Percentiles rank a stretch among this genome's conserved stretches.
These are phyloP conservation scores for Candida manassasensis DNA, from an alignment of 805 yeast species.

Conservation along the genomic window DNA sequence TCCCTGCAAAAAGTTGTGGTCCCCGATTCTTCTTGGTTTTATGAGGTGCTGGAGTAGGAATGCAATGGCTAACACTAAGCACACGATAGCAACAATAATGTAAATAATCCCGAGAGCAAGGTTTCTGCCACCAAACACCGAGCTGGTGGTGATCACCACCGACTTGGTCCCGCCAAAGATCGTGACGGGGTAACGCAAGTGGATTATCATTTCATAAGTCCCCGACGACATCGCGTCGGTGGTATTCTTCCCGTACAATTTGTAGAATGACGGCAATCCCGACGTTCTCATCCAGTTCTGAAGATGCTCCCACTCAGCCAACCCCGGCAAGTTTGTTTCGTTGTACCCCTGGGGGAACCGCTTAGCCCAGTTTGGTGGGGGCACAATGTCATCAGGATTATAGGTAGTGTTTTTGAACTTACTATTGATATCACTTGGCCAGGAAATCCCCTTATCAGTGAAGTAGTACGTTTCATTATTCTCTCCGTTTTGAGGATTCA, in stretches of 20 bases:
- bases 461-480: conserved; percentile 41
- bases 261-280: conserved; percentile 84
- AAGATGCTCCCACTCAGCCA: conserved; percentile 73
- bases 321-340: conserved; percentile 71
- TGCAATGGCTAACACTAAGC: conserved; percentile 63
- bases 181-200: conserved; percentile 74
- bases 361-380: conserved; percentile 90
- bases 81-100: conserved; percentile 74
- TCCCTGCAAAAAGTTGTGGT: conserved; percentile 54
- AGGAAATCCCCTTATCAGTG: conserved; percentile 64
- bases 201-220: conserved; percentile 63
- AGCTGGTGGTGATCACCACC: conserved; percentile 72
- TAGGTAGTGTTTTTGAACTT: conserved; percentile 73
- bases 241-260: conserved; percentile 73
- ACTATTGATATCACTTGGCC: conserved; percentile 68
- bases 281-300: conserved; percentile 99
- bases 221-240: conserved; percentile 55
- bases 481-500: conserved; percentile 40
- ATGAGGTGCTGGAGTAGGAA: conserved; percentile 79
- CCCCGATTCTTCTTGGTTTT: conserved; percentile 82
- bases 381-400: conserved; percentile 65
- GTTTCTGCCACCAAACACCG: conserved; percentile 85
- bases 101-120: conserved; percentile 80
- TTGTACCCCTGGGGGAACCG: conserved; percentile 85
- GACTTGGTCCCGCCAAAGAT: conserved; percentile 88